These are phyloP conservation scores for Cenchrus fungigraminus DNA, from an alignment of 176 grass and related monocot species.

Conservation along the genomic window DNA sequence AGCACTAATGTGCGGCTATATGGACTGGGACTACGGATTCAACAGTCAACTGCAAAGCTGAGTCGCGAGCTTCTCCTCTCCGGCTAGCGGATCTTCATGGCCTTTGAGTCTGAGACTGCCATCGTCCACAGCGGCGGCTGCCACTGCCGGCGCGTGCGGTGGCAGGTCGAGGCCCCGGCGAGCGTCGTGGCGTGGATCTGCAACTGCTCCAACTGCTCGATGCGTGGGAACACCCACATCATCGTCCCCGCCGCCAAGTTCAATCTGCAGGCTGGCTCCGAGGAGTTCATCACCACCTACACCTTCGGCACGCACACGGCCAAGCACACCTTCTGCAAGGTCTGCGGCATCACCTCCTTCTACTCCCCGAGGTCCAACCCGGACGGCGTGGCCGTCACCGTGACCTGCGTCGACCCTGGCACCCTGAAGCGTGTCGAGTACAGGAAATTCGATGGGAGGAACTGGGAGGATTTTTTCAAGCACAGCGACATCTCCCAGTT, in stretches of 20 bases:
- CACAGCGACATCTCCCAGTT: slow-evolving; percentile 40
- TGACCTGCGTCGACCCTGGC: slow-evolving; percentile 68
- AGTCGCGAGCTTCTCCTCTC: neutral
- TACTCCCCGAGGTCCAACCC: slow-evolving; percentile 79
- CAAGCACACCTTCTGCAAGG: slow-evolving; percentile 80
- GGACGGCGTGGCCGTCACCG: slow-evolving; percentile 71
- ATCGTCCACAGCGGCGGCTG: slow-evolving; percentile 68
- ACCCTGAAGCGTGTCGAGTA: slow-evolving; percentile 74
- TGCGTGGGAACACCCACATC: slow-evolving; percentile 72
- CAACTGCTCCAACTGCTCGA: slow-evolving; percentile 77
- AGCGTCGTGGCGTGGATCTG: slow-evolving; percentile 75
- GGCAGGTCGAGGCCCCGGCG: slow-evolving; percentile 58
- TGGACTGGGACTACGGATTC: no score
- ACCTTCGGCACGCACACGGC: slow-evolving; percentile 88
- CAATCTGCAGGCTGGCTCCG: slow-evolving; percentile 45
- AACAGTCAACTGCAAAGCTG: neutral
- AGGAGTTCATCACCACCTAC: slow-evolving; percentile 73
- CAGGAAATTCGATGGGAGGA: slow-evolving; percentile 53
- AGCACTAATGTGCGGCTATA: no score
- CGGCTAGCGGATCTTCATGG: slow-evolving; percentile 35
- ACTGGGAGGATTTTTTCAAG: slow-evolving; percentile 69
- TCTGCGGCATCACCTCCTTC: slow-evolving; percentile 87
- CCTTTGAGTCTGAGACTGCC: slow-evolving; percentile 32
- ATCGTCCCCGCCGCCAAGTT: slow-evolving; percentile 67
- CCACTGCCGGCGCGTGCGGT: slow-evolving; percentile 78